A percentile compares a stretch with the other conserved stretches of the same genome.
These are phyloP conservation scores for Wickerhamiella domercqiae DNA, from an alignment of 805 yeast genomes.

Conservation along the genomic window DNA sequence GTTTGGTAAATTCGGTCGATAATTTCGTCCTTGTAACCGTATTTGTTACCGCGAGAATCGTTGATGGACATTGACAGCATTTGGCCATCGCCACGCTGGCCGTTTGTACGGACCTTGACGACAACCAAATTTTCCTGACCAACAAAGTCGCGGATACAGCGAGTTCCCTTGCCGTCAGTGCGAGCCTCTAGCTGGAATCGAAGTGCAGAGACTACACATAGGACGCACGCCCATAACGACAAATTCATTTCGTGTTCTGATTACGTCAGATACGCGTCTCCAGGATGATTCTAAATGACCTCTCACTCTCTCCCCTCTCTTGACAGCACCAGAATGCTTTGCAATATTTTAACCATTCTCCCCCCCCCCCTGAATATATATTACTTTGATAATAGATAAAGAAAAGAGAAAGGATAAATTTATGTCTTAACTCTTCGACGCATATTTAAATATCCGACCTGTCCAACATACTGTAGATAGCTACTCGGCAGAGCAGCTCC, in stretches of 20 bases:
- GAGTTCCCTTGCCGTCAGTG: slow-evolving; percentile 29
- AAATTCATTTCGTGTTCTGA: slow-evolving; percentile 6
- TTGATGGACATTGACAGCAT: slow-evolving; percentile 41
- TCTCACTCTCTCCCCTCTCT: too few species aligned
- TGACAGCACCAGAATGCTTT: too few species aligned
- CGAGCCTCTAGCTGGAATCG: slow-evolving; percentile 22
- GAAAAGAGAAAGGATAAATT: too few species aligned
- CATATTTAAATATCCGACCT: too few species aligned
- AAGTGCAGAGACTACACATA: slow-evolving; percentile 18
- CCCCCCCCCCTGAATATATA: too few species aligned
- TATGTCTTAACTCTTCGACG: too few species aligned
- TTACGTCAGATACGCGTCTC: slow-evolving; percentile 4
- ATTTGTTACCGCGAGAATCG: slow-evolving; percentile 76
- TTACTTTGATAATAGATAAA: too few species aligned
- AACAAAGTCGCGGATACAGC: slow-evolving; percentile 88
- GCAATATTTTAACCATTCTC: too few species aligned
- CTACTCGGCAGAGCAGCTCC: too few species aligned
- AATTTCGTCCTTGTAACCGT: slow-evolving; percentile 61
- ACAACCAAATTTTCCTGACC: slow-evolving; percentile 75
- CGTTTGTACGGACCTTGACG: slow-evolving; percentile 60
- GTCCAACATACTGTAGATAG: too few species aligned
- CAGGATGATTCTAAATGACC: too few species aligned
- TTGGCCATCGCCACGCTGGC: slow-evolving; percentile 79
- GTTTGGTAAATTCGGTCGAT: slow-evolving; percentile 60
- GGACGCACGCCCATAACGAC: slow-evolving; percentile 7